Conservation (phyloP, 2,329 filamentous ascomycete genomes). For the Xylaria hypoxylon region DNA sequence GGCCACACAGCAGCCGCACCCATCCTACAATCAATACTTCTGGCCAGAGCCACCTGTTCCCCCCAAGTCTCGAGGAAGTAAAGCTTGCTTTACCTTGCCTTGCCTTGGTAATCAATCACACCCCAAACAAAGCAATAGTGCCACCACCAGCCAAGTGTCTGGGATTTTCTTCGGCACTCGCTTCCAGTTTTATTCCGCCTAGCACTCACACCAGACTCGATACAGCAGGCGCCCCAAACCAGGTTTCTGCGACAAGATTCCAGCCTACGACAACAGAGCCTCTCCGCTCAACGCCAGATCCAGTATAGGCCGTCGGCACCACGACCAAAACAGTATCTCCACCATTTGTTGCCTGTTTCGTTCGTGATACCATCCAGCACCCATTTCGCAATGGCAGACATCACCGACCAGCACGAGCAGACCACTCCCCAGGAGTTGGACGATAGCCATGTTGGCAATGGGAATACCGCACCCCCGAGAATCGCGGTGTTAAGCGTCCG, state of each 20-base stretch:
- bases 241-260: constrained; percentile 64
- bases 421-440: constrained; percentile 80
- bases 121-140: constrained; percentile 40
- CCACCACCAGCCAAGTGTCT: constrained; percentile 35
- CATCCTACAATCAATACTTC: constrained; percentile 28
- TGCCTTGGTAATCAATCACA: constrained; percentile 39
- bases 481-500: constrained; percentile 88
- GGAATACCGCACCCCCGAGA: constrained; percentile 73
- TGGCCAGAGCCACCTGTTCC: constrained; percentile 24
- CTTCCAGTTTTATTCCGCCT: constrained; percentile 57
- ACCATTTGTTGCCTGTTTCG: constrained; percentile 65
- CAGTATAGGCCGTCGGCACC: constrained; percentile 74
- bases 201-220: constrained; percentile 59
- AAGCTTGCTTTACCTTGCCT: constrained; percentile 34
- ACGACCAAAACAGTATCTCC: constrained; percentile 74
- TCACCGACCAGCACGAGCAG: constrained; percentile 81
- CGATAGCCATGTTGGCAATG: constrained; percentile 80
- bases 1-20: constrained; percentile 32
- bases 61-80: constrained; percentile 30
- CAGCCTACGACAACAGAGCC: constrained; percentile 59
- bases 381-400: constrained; percentile 74
- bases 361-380: constrained; percentile 60
- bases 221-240: constrained; percentile 63
- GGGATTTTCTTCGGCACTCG: constrained; percentile 54
- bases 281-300: constrained; percentile 70